These are phyloP conservation scores for Penicillium simplicissimum DNA, from an alignment of 495 filamentous ascomycete genomes.

Conservation along the genomic window DNA sequence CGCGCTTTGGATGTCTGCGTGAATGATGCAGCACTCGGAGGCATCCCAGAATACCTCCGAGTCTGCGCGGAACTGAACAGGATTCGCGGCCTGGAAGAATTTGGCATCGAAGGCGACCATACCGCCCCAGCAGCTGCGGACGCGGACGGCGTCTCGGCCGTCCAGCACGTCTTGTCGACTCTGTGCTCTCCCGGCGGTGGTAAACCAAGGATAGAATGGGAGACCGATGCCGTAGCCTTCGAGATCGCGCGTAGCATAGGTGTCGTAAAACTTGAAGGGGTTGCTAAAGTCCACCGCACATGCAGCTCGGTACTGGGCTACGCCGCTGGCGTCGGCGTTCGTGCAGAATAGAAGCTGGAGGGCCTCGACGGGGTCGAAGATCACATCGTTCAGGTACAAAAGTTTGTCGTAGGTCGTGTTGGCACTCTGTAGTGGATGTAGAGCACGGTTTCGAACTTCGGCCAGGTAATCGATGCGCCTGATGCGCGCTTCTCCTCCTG, in stretches of 20 bases:
- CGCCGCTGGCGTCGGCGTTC: slow-evolving; percentile 57
- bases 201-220: slow-evolving; percentile 76
- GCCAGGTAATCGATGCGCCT: slow-evolving; percentile 78
- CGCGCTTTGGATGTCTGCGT: slow-evolving; percentile 60
- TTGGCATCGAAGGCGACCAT: slow-evolving; percentile 76
- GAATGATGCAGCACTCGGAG: slow-evolving; percentile 77
- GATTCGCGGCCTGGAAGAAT: slow-evolving; percentile 52
- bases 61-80: slow-evolving; percentile 66
- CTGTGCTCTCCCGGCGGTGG: slow-evolving; percentile 51
- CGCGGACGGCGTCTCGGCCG: slow-evolving; percentile 66
- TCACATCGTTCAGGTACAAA: slow-evolving; percentile 74
- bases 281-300: slow-evolving; percentile 78
- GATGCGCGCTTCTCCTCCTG: slow-evolving; percentile 59
- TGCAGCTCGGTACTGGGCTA: slow-evolving; percentile 67
- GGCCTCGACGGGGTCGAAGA: slow-evolving; percentile 69
- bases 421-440: slow-evolving; percentile 55
- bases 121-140: slow-evolving; percentile 79
- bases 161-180: slow-evolving; percentile 62
- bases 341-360: slow-evolving; percentile 75
- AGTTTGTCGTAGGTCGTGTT: slow-evolving; percentile 60
- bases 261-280: slow-evolving; percentile 79
- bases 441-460: slow-evolving; percentile 74
- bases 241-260: slow-evolving; percentile 73
- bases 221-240: slow-evolving; percentile 71
- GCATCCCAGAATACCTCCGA: slow-evolving; percentile 70